phyloP scores from a whole-genome alignment of 352 stramenopile genomes.

The Phytophthora hibernalis region DNA sequence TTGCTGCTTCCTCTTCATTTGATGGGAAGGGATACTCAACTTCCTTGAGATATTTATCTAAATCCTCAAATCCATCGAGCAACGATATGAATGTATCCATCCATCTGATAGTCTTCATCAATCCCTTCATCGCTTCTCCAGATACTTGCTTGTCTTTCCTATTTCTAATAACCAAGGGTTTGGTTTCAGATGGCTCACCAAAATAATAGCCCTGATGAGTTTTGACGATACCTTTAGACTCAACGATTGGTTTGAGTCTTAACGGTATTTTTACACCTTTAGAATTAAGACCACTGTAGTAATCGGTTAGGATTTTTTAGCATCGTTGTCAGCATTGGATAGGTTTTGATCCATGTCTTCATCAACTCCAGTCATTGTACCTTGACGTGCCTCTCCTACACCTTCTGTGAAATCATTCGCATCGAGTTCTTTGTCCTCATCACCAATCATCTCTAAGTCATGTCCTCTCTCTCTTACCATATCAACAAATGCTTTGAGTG shows the following conservation, averaged over 20 bases:
- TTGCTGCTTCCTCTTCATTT: too few species aligned
- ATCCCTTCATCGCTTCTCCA: constrained; percentile 9
- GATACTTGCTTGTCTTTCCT: constrained; percentile 12
- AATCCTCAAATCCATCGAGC: constrained; percentile 16
- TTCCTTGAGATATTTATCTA: constrained; percentile 19
- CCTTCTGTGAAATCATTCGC: constrained; percentile 5
- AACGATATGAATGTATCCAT: constrained; percentile 15
- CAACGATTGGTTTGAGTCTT: not conserved
- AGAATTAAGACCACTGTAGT: not conserved
- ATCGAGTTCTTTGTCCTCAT: constrained; percentile 8
- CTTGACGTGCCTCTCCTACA: constrained; percentile 3
- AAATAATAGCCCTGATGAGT: constrained; percentile 5
- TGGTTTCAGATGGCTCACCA: constrained; percentile 1
- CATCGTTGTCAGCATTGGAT: constrained; percentile 13
- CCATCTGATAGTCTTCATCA: constrained; percentile 16
- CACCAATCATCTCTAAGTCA: constrained; percentile 4
- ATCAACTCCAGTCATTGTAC: constrained; percentile 16
- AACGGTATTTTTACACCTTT: constrained; percentile 6
- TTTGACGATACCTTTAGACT: not conserved
- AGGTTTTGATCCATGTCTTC: constrained; percentile 19
- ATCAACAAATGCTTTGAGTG: constrained; percentile 12
- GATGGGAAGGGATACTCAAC: too few species aligned
- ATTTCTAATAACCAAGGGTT: constrained; percentile 11
- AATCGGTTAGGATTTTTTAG: constrained; percentile 10
- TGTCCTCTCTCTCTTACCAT: constrained; percentile 15